Evolutionary conservation across 345 rosid genomes (phyloP).

Genomic region (Hibiscus trionum): DNA sequence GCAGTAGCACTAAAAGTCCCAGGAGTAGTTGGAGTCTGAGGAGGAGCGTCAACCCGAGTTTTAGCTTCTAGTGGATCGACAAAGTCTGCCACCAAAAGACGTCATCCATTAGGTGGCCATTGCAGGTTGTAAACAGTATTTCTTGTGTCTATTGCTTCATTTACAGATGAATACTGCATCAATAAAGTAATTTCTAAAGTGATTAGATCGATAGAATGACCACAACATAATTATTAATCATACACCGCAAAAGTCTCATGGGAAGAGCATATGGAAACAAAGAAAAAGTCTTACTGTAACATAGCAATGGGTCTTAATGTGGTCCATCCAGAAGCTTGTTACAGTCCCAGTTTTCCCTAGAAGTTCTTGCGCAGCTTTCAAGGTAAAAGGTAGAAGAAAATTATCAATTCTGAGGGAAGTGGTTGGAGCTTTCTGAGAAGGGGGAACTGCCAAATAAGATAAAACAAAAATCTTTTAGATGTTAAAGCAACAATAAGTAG

Average conservation of each 20-base stretch:
- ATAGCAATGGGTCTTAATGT: slow-evolving; percentile 93
- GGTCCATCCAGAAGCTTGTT: slow-evolving; percentile 90
- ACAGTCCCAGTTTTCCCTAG: slow-evolving; percentile 74
- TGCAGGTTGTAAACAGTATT: slow-evolving; percentile 64
- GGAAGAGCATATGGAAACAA: slow-evolving; percentile 25
- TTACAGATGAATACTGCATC: slow-evolving; percentile 72
- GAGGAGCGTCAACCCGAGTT: slow-evolving; percentile 50
- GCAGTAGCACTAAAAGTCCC: slow-evolving; percentile 17
- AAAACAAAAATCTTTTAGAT: slow-evolving; percentile 2
- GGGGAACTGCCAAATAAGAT: slow-evolving; percentile 57
- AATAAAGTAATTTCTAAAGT: slow-evolving; percentile 6
- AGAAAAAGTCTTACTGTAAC: slow-evolving; percentile 50
- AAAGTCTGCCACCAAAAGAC: slow-evolving; percentile 68
- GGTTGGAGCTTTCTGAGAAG: slow-evolving; percentile 65
- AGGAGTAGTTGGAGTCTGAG: slow-evolving; percentile 34
- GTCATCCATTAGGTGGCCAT: slow-evolving; percentile 95
- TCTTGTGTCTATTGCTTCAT: slow-evolving; percentile 80
- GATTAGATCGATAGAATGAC: background rate
- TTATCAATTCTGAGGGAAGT: slow-evolving; percentile 75
- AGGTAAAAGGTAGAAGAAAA: slow-evolving; percentile 88
- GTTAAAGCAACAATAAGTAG: background rate
- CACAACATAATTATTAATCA: background rate
- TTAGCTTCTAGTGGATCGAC: slow-evolving; percentile 78
- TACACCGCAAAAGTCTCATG: background rate
- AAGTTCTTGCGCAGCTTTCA: slow-evolving; percentile 95